Conservation (phyloP, 768 basidiomycete genomes). For the Leccinum uliginosum region DNA sequence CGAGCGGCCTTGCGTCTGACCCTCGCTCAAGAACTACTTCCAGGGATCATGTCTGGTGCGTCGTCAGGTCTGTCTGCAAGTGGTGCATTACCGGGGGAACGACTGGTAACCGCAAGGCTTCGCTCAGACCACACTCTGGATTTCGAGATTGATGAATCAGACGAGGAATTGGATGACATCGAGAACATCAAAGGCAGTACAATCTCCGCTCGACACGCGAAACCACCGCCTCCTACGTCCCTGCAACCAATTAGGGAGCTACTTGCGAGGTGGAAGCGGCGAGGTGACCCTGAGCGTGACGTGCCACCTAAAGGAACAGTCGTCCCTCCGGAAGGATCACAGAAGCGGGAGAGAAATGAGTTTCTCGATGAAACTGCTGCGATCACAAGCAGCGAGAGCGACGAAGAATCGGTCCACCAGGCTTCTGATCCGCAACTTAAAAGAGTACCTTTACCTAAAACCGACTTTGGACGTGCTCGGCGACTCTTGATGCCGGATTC, state of each 20-base stretch:
- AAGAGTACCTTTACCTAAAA: slow-evolving; percentile 32
- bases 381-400: slow-evolving; percentile 11
- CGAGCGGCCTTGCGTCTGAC: not conserved
- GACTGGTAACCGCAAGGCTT: not conserved
- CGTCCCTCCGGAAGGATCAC: slow-evolving; percentile 1
- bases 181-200: not conserved
- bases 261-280: slow-evolving; percentile 9
- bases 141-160: slow-evolving; percentile 6
- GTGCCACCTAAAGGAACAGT: not conserved
- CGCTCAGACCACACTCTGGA: slow-evolving; percentile 1
- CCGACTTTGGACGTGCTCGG: slow-evolving; percentile 28
- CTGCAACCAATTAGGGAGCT: slow-evolving; percentile 13
- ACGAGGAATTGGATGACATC: not conserved
- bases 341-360: slow-evolving; percentile 5
- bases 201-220: slow-evolving; percentile 2
- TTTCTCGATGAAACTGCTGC: slow-evolving; percentile 9
- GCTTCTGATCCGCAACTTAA: slow-evolving; percentile 21
- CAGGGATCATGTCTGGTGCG: not conserved
- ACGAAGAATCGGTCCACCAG: slow-evolving; percentile 11
- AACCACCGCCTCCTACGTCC: slow-evolving; percentile 1
- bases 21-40: slow-evolving; percentile 1
- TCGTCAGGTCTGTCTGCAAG: not conserved
- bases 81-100: not conserved
- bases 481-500: slow-evolving; percentile 29
- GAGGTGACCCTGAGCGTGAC: slow-evolving; percentile 2